Percentiles rank a stretch among this genome's conserved stretches.
Conservation (phyloP, 2,329 filamentous ascomycete genomes). For the Nothophaeocryptopus gaeumannii region DNA sequence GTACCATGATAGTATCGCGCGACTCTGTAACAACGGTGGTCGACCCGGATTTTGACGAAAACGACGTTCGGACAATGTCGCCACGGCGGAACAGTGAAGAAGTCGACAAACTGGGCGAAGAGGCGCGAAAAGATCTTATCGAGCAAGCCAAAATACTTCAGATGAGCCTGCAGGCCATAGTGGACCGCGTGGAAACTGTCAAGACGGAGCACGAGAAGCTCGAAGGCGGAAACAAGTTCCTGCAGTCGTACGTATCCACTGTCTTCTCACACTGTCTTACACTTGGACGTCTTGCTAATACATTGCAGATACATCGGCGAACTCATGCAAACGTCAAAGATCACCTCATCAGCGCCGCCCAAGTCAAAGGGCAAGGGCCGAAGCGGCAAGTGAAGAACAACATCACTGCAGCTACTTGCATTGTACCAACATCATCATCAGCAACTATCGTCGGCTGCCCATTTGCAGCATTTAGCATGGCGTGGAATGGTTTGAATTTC, state of each 20-base stretch:
- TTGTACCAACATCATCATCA: constrained; percentile 16
- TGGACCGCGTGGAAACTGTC: constrained; percentile 91
- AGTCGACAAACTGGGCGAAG: constrained; percentile 79
- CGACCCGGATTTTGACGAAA: constrained; percentile 69
- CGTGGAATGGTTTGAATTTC: constrained; percentile 17
- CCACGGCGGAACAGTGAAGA: constrained; percentile 87
- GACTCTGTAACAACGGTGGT: constrained; percentile 57
- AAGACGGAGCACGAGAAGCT: constrained; percentile 94
- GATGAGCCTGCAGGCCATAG: constrained; percentile 81
- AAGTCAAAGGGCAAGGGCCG: constrained; percentile 46
- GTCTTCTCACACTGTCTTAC: background rate
- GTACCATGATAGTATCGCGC: constrained; percentile 74
- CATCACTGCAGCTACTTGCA: background rate
- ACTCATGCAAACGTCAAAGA: constrained; percentile 73
- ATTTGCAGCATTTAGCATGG: constrained; percentile 20
- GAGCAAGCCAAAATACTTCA: constrained; percentile 85
- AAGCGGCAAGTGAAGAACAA: constrained; percentile 20
- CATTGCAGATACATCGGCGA: constrained; percentile 91
- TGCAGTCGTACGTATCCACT: constrained; percentile 60
- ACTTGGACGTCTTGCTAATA: constrained; percentile 9
- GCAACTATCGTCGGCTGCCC: no score
- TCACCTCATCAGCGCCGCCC: constrained; percentile 52
- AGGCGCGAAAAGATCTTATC: constrained; percentile 66
- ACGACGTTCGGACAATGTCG: constrained; percentile 89
- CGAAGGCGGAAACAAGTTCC: constrained; percentile 92